A percentile compares a stretch with the other conserved stretches of the same genome.
Conservation (phyloP, 2,329 filamentous ascomycete species). For the Cryphonectria japonica region DNA sequence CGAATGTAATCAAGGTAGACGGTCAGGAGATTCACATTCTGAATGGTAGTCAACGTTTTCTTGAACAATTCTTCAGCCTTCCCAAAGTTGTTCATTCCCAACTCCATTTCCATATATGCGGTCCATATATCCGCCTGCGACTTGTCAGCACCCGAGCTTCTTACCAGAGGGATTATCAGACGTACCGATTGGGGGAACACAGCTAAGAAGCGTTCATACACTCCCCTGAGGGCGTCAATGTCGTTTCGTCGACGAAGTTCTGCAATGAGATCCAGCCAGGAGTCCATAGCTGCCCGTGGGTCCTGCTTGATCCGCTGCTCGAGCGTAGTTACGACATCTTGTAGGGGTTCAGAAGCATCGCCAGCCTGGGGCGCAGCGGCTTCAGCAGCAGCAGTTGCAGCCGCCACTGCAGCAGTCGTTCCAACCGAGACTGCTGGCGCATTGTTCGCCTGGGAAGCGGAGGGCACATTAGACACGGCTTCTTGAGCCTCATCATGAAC, state of each 20-base stretch:
- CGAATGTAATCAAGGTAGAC: slow-evolving; percentile 95
- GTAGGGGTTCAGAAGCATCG: slow-evolving; percentile 58
- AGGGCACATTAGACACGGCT: slow-evolving; percentile 40
- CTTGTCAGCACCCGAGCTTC: slow-evolving; percentile 36
- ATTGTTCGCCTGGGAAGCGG: slow-evolving; percentile 34
- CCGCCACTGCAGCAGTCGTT: slow-evolving; percentile 43
- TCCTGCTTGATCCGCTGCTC: slow-evolving; percentile 93
- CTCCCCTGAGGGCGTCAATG: slow-evolving; percentile 76
- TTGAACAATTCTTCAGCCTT: slow-evolving; percentile 84
- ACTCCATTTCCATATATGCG: slow-evolving; percentile 85
- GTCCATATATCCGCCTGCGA: slow-evolving; percentile 89
- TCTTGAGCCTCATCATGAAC: slow-evolving; percentile 38
- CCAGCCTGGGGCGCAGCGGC: slow-evolving; percentile 59
- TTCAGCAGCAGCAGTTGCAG: slow-evolving; percentile 38
- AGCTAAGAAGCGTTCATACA: slow-evolving; percentile 85
- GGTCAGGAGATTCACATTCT: slow-evolving; percentile 87
- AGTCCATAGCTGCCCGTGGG: slow-evolving; percentile 87
- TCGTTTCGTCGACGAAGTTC: slow-evolving; percentile 83
- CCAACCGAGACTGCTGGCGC: slow-evolving; percentile 30
- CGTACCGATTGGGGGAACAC: slow-evolving; percentile 91
- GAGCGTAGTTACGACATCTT: slow-evolving; percentile 46
- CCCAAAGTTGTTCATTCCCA: slow-evolving; percentile 80
- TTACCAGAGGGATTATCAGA: slow-evolving; percentile 34
- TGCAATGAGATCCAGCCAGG: slow-evolving; percentile 85
- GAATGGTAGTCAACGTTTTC: slow-evolving; percentile 75